Conservation (phyloP, 306 rosid genomes). For the Acmispon strigosus region DNA sequence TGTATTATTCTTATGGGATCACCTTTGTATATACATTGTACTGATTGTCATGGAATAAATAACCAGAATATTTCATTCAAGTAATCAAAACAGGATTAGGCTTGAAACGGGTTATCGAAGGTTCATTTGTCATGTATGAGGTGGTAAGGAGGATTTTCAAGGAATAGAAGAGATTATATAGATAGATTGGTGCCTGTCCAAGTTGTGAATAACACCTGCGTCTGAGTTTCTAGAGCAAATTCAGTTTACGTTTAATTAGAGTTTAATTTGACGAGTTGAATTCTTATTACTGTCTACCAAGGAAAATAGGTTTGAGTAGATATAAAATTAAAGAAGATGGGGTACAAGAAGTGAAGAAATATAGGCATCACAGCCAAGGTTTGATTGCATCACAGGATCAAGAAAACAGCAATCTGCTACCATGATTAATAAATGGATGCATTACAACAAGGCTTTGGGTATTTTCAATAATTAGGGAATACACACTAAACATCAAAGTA, state of each 20-base stretch:
- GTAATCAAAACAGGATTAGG: not conserved
- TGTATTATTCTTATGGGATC: too few species aligned
- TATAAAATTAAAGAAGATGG: not conserved
- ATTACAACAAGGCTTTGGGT: not conserved
- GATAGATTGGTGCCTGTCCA: not conserved
- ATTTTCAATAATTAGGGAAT: too few species aligned
- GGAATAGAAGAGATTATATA: not conserved
- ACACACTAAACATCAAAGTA: too few species aligned
- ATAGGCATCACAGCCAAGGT: not conserved
- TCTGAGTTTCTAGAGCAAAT: not conserved
- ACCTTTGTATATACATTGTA: too few species aligned
- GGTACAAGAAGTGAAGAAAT: not conserved
- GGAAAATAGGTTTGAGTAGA: not conserved
- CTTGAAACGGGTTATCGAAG: not conserved
- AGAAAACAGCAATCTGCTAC: not conserved
- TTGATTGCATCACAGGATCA: constrained; percentile 2
- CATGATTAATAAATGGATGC: not conserved
- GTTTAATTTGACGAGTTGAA: not conserved
- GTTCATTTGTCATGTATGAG: not conserved
- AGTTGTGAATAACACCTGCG: not conserved
- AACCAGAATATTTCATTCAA: too few species aligned
- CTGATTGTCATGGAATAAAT: too few species aligned
- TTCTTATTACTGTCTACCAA: not conserved
- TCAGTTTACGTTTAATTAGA: not conserved
- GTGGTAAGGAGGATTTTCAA: not conserved